Evolutionary conservation across 176 grass and related monocot genomes (phyloP).

Genomic region (Musa itinerans): DNA sequence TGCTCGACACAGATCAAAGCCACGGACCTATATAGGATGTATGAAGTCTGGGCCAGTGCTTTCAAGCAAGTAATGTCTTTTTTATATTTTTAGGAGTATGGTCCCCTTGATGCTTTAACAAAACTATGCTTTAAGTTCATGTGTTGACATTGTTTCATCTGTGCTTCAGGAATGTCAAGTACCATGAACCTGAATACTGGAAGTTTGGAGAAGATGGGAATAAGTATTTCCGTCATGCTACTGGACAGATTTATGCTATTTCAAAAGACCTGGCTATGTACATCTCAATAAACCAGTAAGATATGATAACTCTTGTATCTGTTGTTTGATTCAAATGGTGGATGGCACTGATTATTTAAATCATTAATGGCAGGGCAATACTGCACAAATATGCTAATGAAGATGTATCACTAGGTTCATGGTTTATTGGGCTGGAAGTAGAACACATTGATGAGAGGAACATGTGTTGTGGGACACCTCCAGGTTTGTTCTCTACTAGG

Average conservation of each 20-base stretch:
- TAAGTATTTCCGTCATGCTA: slow-evolving; percentile 78
- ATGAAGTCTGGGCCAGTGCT: slow-evolving; percentile 77
- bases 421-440: slow-evolving; percentile 14
- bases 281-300: slow-evolving; percentile 64
- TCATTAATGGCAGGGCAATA: neutral
- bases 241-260: slow-evolving; percentile 60
- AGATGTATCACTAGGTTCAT: slow-evolving; percentile 12
- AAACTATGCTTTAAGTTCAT: slow-evolving; percentile 3
- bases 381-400: slow-evolving; percentile 15
- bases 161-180: slow-evolving; percentile 45
- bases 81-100: neutral
- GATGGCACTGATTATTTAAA: neutral
- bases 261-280: slow-evolving; percentile 66
- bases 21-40: slow-evolving; percentile 60
- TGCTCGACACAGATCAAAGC: slow-evolving; percentile 38
- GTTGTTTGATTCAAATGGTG: neutral
- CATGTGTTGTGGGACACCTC: slow-evolving; percentile 14
- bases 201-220: slow-evolving; percentile 69
- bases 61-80: slow-evolving; percentile 37
- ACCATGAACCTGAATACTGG: slow-evolving; percentile 72
- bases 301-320: neutral
- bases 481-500: neutral
- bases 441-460: slow-evolving; percentile 14
- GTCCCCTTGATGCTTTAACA: slow-evolving; percentile 3
- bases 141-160: slow-evolving; percentile 20